These are phyloP conservation scores for Ophiostoma fasciatum DNA, from an alignment of 2,329 filamentous ascomycete species.

Conservation along the genomic window DNA sequence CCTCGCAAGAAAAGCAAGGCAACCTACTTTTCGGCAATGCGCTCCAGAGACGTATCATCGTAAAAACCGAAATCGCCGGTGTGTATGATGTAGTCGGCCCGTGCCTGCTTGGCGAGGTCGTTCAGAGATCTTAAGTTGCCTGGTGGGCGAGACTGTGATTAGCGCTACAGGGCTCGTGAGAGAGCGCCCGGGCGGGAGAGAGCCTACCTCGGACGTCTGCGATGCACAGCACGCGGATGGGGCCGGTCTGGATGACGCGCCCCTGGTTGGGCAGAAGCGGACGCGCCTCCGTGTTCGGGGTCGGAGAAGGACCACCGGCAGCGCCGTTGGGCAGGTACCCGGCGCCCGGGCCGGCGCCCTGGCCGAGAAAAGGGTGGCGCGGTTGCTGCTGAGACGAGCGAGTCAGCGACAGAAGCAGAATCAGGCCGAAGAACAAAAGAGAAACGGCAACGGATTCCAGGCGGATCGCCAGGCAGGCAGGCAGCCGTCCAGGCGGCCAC, in stretches of 20 bases:
- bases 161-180: too few relatives aligned
- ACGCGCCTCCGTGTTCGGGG: constrained; percentile 42
- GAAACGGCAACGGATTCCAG: too few relatives aligned
- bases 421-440: too few relatives aligned
- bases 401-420: background rate
- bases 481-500: too few relatives aligned
- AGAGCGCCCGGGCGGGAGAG: too few relatives aligned
- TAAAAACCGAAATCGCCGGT: constrained; percentile 99
- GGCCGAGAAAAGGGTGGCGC: constrained; percentile 30
- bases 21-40: constrained; percentile 91
- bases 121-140: constrained; percentile 93
- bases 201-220: constrained; percentile 63
- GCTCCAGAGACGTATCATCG: constrained; percentile 85
- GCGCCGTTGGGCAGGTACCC: constrained; percentile 52
- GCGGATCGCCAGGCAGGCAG: too few relatives aligned
- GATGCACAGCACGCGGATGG: constrained; percentile 53
- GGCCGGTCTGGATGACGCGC: constrained; percentile 49
- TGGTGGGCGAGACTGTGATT: constrained; percentile 27
- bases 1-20: too few relatives aligned
- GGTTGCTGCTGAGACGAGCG: constrained; percentile 14
- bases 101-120: constrained; percentile 85
- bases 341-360: constrained; percentile 12
- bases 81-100: constrained; percentile 95
- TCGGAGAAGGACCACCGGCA: constrained; percentile 25
- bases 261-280: constrained; percentile 55